Evolutionary conservation across 208 protist species (phyloP).

Genomic region (Trichomonas tenax): DNA sequence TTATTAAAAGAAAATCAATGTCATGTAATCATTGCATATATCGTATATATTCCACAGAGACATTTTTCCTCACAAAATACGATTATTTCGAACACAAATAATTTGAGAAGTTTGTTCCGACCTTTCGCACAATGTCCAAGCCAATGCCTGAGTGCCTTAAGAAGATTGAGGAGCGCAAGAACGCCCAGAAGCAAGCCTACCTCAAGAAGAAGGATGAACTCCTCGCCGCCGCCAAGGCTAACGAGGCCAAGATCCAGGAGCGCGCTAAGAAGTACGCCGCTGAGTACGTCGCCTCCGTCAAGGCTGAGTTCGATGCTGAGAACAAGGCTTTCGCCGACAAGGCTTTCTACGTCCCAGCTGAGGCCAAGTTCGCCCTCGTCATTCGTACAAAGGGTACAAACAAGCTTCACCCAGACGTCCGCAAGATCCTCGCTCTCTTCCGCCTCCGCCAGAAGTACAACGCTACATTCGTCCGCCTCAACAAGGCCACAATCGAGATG

Average conservation of each 20-base stretch:
- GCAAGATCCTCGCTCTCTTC: conserved; percentile 95
- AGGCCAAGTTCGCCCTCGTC: conserved; percentile 95
- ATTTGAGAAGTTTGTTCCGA: neutral
- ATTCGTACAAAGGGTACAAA: conserved; percentile 97
- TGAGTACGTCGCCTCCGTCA: conserved; percentile 75
- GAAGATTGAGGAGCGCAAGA: neutral
- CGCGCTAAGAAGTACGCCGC: conserved; percentile 67
- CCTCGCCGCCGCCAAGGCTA: neutral
- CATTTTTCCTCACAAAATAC: too few species aligned
- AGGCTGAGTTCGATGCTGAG: conserved; percentile 58
- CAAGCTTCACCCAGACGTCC: conserved; percentile 80
- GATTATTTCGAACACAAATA: too few species aligned
- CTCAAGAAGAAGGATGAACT: neutral
- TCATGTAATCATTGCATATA: too few species aligned
- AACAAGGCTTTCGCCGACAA: conserved; percentile 66
- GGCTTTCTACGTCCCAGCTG: conserved; percentile 78
- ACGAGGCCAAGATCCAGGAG: conserved; percentile 50
- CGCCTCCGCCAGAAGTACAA: conserved; percentile 97
- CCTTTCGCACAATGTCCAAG: neutral
- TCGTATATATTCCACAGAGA: too few species aligned
- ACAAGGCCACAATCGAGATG: conserved; percentile 98
- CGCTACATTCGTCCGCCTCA: conserved; percentile 93
- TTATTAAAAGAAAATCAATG: too few species aligned
- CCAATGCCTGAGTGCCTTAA: neutral
- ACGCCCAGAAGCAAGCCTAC: neutral